Percentiles rank a stretch among this genome's conserved stretches.
These are phyloP conservation scores for Zoysia matrella DNA, from an alignment of 202 grass and related monocot genomes.

Conservation along the genomic window DNA sequence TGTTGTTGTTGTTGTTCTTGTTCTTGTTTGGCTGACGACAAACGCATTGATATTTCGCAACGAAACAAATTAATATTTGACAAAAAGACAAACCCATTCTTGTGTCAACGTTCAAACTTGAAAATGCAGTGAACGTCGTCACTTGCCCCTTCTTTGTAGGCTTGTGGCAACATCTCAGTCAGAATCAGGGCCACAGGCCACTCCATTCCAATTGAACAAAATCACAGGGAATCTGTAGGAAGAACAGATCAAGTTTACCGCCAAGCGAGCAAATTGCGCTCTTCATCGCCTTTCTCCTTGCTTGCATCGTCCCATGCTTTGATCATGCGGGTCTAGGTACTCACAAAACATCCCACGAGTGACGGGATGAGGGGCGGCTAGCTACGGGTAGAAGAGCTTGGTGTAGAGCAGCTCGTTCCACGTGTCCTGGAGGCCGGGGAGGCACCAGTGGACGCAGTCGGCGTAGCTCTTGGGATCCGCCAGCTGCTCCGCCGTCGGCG, in stretches of 20 bases:
- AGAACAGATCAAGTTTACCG: background rate
- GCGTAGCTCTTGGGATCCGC: constrained; percentile 69
- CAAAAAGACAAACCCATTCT: background rate
- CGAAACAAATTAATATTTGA: too few species aligned
- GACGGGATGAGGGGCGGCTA: too few species aligned
- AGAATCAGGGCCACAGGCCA: too few species aligned
- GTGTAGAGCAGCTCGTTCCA: constrained; percentile 92
- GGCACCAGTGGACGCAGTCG: constrained; percentile 93
- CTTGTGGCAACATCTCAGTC: background rate
- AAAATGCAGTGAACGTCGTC: background rate
- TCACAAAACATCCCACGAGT: background rate
- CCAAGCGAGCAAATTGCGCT: background rate
- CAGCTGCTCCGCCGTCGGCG: constrained; percentile 58
- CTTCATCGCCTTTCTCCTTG: background rate
- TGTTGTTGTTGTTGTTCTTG: too few species aligned
- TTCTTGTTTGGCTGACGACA: background rate
- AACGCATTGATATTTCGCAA: background rate
- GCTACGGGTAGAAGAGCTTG: constrained; percentile 77
- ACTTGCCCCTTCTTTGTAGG: background rate
- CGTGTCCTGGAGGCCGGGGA: constrained; percentile 82
- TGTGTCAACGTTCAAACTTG: background rate
- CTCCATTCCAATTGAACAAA: background rate
- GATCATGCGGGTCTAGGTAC: background rate
- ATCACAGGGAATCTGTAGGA: background rate
- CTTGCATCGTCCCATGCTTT: background rate